These are phyloP conservation scores for Ascodesmis nigricans DNA, from an alignment of 495 filamentous ascomycete species.

Conservation along the genomic window DNA sequence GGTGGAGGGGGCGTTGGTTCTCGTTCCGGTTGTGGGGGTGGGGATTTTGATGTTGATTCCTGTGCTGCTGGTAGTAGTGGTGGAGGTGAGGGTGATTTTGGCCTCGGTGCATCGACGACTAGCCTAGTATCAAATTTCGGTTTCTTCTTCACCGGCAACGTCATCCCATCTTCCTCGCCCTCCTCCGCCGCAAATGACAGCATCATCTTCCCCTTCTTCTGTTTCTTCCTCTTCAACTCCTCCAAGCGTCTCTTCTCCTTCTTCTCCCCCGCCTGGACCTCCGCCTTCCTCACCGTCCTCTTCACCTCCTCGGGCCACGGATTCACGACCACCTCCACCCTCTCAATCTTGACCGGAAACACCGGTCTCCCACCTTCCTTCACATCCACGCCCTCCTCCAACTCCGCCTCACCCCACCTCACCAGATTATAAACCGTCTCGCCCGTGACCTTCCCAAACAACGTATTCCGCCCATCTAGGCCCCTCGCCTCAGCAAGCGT, in stretches of 20 bases:
- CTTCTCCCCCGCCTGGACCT: constrained; percentile 24
- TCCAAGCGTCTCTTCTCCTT: constrained; percentile 21
- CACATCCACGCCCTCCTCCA: constrained; percentile 42
- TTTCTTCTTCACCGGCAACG: constrained; percentile 49
- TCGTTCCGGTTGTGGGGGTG: constrained; percentile 14
- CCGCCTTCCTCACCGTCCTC: constrained; percentile 23
- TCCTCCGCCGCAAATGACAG: constrained; percentile 83
- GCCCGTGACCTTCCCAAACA: constrained; percentile 82
- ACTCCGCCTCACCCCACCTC: constrained; percentile 72
- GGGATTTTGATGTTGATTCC: constrained; percentile 16
- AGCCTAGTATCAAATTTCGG: constrained; percentile 78
- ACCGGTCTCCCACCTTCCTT: constrained; percentile 55
- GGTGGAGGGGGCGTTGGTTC: constrained; percentile 15
- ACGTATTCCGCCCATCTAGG: constrained; percentile 67
- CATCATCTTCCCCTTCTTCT: constrained; percentile 52
- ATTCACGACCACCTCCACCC: constrained; percentile 68
- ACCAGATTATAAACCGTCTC: constrained; percentile 91
- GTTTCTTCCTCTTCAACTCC: constrained; percentile 38
- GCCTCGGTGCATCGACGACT: constrained; percentile 33
- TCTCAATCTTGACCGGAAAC: constrained; percentile 63
- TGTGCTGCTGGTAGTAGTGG: constrained; percentile 9
- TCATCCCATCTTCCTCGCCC: constrained; percentile 39
- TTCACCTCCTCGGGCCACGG: constrained; percentile 46
- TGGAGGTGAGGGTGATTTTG: constrained; percentile 7
- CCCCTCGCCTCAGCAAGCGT: constrained; percentile 68